These are phyloP conservation scores for Aphanomyces stellatus DNA, from an alignment of 352 stramenopile genomes.

Conservation along the genomic window DNA sequence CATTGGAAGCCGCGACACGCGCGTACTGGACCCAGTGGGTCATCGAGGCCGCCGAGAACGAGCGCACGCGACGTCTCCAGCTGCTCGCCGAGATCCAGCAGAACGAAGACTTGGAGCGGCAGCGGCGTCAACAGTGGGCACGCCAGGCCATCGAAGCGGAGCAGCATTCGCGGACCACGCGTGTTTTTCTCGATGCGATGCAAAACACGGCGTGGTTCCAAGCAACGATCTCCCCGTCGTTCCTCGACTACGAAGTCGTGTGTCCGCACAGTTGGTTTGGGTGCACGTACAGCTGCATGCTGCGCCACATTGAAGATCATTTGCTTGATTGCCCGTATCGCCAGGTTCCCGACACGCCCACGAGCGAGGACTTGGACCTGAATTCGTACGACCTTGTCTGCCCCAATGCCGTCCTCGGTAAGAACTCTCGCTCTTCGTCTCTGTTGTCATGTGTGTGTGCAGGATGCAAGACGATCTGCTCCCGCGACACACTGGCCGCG, in stretches of 20 bases:
- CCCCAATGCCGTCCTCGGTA: constrained; percentile 57
- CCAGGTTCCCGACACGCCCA: constrained; percentile 65
- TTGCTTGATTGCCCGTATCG: constrained; percentile 56
- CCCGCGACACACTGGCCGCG: constrained; percentile 50
- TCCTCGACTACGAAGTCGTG: constrained; percentile 76
- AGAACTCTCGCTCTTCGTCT: too few species aligned
- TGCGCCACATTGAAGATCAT: constrained; percentile 65
- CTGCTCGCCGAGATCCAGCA: constrained; percentile 58
- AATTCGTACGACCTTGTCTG: constrained; percentile 80
- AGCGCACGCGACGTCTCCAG: constrained; percentile 52
- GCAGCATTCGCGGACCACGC: constrained; percentile 65
- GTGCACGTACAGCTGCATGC: constrained; percentile 80
- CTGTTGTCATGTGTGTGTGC: too few species aligned
- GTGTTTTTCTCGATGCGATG: constrained; percentile 84
- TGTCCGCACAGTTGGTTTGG: constrained; percentile 82
- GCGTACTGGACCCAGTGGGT: constrained; percentile 76
- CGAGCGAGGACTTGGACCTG: constrained; percentile 63
- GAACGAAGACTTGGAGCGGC: constrained; percentile 67
- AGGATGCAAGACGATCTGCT: constrained; percentile 71
- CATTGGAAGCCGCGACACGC: constrained; percentile 22
- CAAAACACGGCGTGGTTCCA: constrained; percentile 87
- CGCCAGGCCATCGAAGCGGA: constrained; percentile 75
- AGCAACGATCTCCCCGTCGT: constrained; percentile 66
- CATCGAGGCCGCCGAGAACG: constrained; percentile 72
- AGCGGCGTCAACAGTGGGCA: constrained; percentile 53